Evolutionary conservation across 352 stramenopile genomes (phyloP).

Genomic region (Phytopythium oedochilum): DNA sequence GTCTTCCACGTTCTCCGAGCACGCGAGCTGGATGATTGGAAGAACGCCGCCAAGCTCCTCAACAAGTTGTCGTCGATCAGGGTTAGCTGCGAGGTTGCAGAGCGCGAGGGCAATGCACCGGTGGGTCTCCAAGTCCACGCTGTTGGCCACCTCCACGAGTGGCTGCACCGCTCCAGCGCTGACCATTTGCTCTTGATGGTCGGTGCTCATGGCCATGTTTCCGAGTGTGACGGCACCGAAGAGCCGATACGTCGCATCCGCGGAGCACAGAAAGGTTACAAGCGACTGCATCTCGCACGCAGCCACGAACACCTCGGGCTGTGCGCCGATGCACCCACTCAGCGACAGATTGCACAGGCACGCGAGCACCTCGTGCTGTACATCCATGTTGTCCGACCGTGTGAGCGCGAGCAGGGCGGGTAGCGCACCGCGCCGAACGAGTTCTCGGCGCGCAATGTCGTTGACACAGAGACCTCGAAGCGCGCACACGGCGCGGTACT

Average conservation of each 20-base stretch:
- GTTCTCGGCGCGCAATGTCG: slow-evolving; percentile 75
- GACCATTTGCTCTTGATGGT: slow-evolving; percentile 82
- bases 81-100: slow-evolving; percentile 93
- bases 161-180: slow-evolving; percentile 84
- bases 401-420: slow-evolving; percentile 87
- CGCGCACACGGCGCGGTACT: slow-evolving; percentile 88
- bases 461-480: slow-evolving; percentile 92
- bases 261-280: slow-evolving; percentile 93
- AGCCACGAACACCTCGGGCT: slow-evolving; percentile 86
- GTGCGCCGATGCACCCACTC: slow-evolving; percentile 91
- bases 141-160: slow-evolving; percentile 91
- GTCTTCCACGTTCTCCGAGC: slow-evolving; percentile 84
- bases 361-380: slow-evolving; percentile 95
- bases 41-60: slow-evolving; percentile 90
- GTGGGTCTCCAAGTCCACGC: slow-evolving; percentile 92
- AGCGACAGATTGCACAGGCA: slow-evolving; percentile 97
- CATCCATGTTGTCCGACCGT: slow-evolving; percentile 90
- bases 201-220: slow-evolving; percentile 87
- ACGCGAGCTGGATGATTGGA: slow-evolving; percentile 95
- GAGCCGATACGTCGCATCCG: slow-evolving; percentile 92
- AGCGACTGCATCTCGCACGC: slow-evolving; percentile 89
- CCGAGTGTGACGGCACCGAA: slow-evolving; percentile 96
- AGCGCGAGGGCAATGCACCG: slow-evolving; percentile 95
- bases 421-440: slow-evolving; percentile 88
- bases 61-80: slow-evolving; percentile 83